phyloP scores from a whole-genome alignment of 1,139 yeast species.

The Meyerozyma smithsonii region DNA sequence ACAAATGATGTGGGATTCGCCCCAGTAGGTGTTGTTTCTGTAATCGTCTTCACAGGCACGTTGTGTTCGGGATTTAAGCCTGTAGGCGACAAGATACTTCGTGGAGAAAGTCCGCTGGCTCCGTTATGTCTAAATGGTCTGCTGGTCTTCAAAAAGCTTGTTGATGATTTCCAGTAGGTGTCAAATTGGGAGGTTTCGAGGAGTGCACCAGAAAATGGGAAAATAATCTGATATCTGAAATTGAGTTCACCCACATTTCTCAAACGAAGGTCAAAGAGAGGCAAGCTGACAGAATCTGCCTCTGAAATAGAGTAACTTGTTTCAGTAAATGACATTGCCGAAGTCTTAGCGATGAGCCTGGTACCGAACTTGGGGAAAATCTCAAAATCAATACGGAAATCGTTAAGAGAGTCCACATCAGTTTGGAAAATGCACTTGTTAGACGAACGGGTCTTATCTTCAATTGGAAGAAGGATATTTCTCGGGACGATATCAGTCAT shows the following conservation, averaged over 20 bases:
- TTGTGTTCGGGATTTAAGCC: constrained; percentile 12
- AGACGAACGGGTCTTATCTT: constrained; percentile 55
- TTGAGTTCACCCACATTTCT: constrained; percentile 77
- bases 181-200: constrained; percentile 90
- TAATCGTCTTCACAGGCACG: constrained; percentile 10
- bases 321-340: constrained; percentile 59
- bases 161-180: constrained; percentile 93
- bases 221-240: constrained; percentile 76
- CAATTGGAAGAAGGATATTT: constrained; percentile 72
- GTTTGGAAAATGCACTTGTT: constrained; percentile 77
- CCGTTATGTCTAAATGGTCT: constrained; percentile 29
- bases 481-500: constrained; percentile 77
- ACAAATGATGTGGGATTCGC: constrained; percentile 61
- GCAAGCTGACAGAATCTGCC: constrained; percentile 52
- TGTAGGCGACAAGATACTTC: constrained; percentile 33
- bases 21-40: constrained; percentile 14
- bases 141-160: constrained; percentile 34
- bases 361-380: constrained; percentile 94
- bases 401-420: constrained; percentile 59
- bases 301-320: constrained; percentile 43
- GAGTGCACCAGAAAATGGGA: constrained; percentile 84
- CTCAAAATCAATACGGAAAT: constrained; percentile 82
- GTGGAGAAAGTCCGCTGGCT: constrained; percentile 42
- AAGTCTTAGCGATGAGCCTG: constrained; percentile 81
- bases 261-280: constrained; percentile 77